phyloP scores from a whole-genome alignment of 306 rosid genomes.

The Cyclanthera cordifolia region DNA sequence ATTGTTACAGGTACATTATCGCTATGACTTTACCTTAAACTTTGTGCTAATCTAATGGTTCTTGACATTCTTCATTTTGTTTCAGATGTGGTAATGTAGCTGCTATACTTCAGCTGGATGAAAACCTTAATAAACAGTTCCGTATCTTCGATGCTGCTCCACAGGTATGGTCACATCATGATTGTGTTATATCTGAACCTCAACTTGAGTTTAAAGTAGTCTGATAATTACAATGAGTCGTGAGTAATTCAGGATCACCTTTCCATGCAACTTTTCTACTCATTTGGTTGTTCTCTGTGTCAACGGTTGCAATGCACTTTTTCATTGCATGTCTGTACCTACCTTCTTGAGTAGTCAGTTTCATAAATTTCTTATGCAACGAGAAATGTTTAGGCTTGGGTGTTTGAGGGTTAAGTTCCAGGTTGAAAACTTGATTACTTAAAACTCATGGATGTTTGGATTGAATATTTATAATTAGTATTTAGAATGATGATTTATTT shows the following conservation, averaged over 20 bases:
- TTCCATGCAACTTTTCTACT: too few species aligned
- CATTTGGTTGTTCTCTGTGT: neutral
- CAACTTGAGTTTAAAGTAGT: too few species aligned
- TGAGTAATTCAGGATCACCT: neutral
- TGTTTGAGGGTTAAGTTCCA: neutral
- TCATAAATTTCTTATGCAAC: neutral
- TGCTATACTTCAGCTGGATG: constrained; percentile 87
- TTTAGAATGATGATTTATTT: too few species aligned
- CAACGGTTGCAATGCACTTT: neutral
- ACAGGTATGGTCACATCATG: constrained; percentile 44
- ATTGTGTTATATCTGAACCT: neutral
- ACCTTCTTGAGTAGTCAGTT: neutral
- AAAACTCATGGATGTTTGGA: too few species aligned
- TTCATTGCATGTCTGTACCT: neutral
- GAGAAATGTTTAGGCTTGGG: neutral
- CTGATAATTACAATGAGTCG: neutral
- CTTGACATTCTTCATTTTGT: constrained; percentile 16
- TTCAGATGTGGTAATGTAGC: constrained; percentile 96
- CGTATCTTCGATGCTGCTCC: constrained; percentile 95
- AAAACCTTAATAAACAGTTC: constrained; percentile 74
- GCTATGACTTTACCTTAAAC: constrained; percentile 8
- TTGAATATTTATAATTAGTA: too few species aligned
- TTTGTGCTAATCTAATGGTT: constrained; percentile 16
- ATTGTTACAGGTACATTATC: constrained; percentile 71
- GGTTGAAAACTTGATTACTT: neutral